phyloP scores from a whole-genome alignment of 2,329 filamentous ascomycete genomes.

The Alternaria hordeiaustralica region DNA sequence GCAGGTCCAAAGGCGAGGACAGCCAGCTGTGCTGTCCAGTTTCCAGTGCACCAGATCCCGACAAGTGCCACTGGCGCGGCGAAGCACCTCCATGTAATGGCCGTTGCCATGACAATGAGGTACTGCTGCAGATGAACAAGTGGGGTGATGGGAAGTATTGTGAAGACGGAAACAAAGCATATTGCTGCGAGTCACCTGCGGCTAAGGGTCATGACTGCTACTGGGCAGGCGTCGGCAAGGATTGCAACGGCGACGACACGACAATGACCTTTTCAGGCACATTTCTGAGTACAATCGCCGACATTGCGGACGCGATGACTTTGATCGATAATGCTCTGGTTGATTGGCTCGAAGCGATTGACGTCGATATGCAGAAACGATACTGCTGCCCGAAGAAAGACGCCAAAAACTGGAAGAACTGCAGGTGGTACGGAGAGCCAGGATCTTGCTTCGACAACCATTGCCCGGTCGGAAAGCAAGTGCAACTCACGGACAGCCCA shows the following conservation, averaged over 20 bases:
- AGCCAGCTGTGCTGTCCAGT: slow-evolving; percentile 1
- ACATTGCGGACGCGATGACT: not conserved
- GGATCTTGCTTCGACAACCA: slow-evolving; percentile 46
- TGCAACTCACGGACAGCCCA: no score
- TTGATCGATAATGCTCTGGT: not conserved
- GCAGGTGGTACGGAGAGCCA: slow-evolving; percentile 47
- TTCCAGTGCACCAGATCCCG: slow-evolving; percentile 29
- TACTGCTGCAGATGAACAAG: slow-evolving; percentile 4
- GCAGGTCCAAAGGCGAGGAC: not conserved
- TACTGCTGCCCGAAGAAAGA: slow-evolving; percentile 41
- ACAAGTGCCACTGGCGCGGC: slow-evolving; percentile 45
- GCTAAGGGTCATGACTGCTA: slow-evolving; percentile 29
- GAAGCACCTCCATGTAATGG: slow-evolving; percentile 26
- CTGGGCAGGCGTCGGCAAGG: slow-evolving; percentile 20
- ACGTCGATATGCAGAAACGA: slow-evolving; percentile 16
- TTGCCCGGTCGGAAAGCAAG: slow-evolving; percentile 26
- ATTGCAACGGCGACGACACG: slow-evolving; percentile 2
- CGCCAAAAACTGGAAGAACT: slow-evolving; percentile 39
- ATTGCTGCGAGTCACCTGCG: slow-evolving; percentile 36
- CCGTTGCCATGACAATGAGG: slow-evolving; percentile 6
- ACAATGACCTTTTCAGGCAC: slow-evolving; percentile 15
- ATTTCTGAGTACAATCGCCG: not conserved
- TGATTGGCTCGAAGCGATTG: not conserved
- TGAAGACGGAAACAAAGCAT: slow-evolving; percentile 29
- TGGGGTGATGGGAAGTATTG: slow-evolving; percentile 24